Base-by-base conservation (phyloP, 1,284 basidiomycete species). In the Phellinidium pouzarii region DNA sequence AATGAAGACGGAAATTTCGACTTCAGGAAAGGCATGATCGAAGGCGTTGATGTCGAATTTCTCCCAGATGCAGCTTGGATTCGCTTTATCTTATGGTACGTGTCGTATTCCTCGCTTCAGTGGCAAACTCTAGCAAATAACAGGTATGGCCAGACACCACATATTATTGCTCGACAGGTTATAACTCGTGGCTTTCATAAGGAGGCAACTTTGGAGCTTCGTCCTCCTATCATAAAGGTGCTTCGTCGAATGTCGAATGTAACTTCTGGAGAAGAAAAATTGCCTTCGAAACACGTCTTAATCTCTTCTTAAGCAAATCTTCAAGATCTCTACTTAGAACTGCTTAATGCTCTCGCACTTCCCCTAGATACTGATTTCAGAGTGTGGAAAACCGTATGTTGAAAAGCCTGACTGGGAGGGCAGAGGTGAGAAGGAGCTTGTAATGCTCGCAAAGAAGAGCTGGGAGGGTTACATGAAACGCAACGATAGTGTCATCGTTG, bases 341-440 rank as follows among this genome's bases (percentile, higher is more conserved):
- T 78, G 20, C 70, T 71, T 1, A 64, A 76, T 9, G 63, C 68
- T 8, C 60, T 64, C 20, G 56, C 58, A 20, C 59, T 66, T 14
- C 59, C 65, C 36, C 55, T 61, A 29, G 59, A 64, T 19, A 50
- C 64, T 48, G 68, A 73, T n/a, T 74, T 74, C 61, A 82, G 81
- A 54, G 66, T 84, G 47, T 87, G 85, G 84, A 75, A 69, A 97
- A 66, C 95, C 96, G 1, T 98, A 95, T 61, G 89, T 97, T 40
- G 94, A 97, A 71, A 96, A 96, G 64, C 95, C 95, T 0, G 96
- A 99, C 64, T 99, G 94, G 95, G 85, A 91, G 62, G 90, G 92
- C 14, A 94, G 94, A 31, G 87, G 82, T 2, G 84, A 92, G 60
- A 67, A 80, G 51, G 93, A 94, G 62, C 76, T 99, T 29, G 82